Base-by-base conservation (phyloP, 306 rosid genomes). In the Gillenia trifoliata region DNA sequence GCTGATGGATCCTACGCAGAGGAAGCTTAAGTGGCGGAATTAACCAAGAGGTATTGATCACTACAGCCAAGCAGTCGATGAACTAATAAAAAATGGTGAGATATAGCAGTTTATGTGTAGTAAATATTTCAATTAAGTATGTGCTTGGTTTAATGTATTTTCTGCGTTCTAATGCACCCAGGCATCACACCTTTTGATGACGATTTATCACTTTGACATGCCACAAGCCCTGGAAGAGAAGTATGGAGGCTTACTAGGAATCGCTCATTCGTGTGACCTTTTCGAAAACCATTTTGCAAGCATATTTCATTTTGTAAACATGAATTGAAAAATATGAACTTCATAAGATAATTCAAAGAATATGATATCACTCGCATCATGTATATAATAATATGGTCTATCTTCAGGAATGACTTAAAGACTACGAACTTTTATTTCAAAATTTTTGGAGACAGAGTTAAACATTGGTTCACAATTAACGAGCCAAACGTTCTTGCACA, bases 381-480 rank as follows among this genome's bases (percentile, higher is more conserved):
- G 41, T 36, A 36, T n/a, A n/a, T 36, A 36, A 41, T 12, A 41
- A 41, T 5, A 17, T 2, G 57, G 8, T 52, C 20, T 20, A 6
- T 19, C 1, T 50, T 50, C 1, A n/a, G n/a, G 20, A 66, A 71
- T 31, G 68, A 76, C 45, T 81, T 66, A 79, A 77, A 63, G 81
- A 82, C 50, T 86, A 66, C 17, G 84, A 84, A 5, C 77, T 88
- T 40, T 78, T 83, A 73, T 89, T n/a, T 77, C 83, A 83, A 81
- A 77, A 64, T 77, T 0, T 89, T 78, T 66, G 89, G 93, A 0
- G 91, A 89, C 5, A 68, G 91, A 40, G 93, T 89, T 0, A 86
- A 86, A 23, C 43, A 69, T 61, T 89, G 93, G 91, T 79, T 66
- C 1, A 86, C 93, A 26, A 19, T 89, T 20, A 89, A 85, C 52